These are phyloP conservation scores for Sordariomycetes sp. DNA, from an alignment of 2,329 filamentous ascomycete species.

Conservation along the genomic window DNA sequence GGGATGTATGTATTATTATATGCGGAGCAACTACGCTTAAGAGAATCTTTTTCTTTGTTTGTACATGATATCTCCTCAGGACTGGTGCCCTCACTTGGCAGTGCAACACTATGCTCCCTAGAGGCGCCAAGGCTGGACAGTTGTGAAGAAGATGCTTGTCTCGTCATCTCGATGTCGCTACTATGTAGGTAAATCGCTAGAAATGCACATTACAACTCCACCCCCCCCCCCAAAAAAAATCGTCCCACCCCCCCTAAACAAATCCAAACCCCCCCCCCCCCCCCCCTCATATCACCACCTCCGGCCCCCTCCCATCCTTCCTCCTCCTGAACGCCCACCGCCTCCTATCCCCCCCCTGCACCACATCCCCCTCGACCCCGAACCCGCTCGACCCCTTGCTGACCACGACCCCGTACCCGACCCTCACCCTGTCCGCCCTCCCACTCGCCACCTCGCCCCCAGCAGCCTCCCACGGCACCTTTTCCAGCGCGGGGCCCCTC, in stretches of 20 bases:
- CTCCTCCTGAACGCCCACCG: neutral
- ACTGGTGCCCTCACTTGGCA: too few relatives aligned
- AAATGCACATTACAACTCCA: too few relatives aligned
- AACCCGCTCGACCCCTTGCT: neutral
- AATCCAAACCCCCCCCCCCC: too few relatives aligned
- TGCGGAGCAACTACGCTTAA: neutral
- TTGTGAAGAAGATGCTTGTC: too few relatives aligned
- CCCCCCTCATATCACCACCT: neutral
- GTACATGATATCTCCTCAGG: neutral
- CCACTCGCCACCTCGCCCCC: slow-evolving; percentile 4
- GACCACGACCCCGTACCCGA: slow-evolving; percentile 4
- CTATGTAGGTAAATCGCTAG: too few relatives aligned
- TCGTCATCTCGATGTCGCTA: too few relatives aligned
- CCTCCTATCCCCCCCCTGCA: neutral
- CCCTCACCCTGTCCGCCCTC: slow-evolving; percentile 2
- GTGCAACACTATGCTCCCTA: too few relatives aligned
- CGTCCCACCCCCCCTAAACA: too few relatives aligned
- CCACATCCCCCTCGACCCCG: slow-evolving; percentile 5
- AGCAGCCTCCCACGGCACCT: slow-evolving; percentile 12
- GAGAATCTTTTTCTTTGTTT: neutral
- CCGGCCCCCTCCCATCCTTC: neutral
- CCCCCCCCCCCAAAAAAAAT: too few relatives aligned
- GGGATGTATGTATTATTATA: neutral
- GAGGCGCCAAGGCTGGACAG: too few relatives aligned
- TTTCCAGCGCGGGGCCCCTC: slow-evolving; percentile 20